Percentiles rank a stretch among this genome's conserved stretches.
phyloP scores from a whole-genome alignment of 73 alveolate species.

The Paramecium tetraurelia region DNA sequence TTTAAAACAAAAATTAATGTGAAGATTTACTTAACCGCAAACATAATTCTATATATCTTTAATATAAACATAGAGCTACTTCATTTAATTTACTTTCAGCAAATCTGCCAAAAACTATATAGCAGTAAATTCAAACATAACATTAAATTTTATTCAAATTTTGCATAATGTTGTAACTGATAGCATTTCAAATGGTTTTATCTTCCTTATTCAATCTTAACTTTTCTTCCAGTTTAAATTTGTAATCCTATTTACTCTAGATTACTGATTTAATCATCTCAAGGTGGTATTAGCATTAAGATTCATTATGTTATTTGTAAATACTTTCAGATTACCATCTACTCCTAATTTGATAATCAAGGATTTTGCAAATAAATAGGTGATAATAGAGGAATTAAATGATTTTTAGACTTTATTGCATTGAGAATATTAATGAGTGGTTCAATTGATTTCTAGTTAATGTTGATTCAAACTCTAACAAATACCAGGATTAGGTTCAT shows the following conservation, averaged over 20 bases:
- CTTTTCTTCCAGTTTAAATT: not conserved
- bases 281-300: conserved; percentile 70
- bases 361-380: conserved; percentile 80
- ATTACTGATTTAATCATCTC: conserved; percentile 86
- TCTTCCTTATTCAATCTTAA: conserved; percentile 1
- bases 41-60: not conserved
- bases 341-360: conserved; percentile 83
- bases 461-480: conserved; percentile 96
- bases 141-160: conserved; percentile 58
- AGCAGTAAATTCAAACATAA: conserved; percentile 34
- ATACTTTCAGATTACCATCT: conserved; percentile 64
- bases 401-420: too few species aligned
- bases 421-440: conserved; percentile 81
- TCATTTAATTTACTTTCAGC: not conserved
- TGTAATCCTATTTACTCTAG: conserved; percentile 66
- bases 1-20: not conserved
- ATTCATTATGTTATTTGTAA: conserved; percentile 85
- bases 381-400: not conserved
- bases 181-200: conserved; percentile 54
- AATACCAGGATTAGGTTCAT: conserved; percentile 71
- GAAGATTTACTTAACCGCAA: not conserved
- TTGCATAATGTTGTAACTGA: conserved; percentile 66
- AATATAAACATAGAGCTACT: not conserved
- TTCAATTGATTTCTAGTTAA: conserved; percentile 71
- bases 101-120: not conserved